Base-by-base conservation (phyloP, 345 rosid species). In the Salix suchowensis region DNA sequence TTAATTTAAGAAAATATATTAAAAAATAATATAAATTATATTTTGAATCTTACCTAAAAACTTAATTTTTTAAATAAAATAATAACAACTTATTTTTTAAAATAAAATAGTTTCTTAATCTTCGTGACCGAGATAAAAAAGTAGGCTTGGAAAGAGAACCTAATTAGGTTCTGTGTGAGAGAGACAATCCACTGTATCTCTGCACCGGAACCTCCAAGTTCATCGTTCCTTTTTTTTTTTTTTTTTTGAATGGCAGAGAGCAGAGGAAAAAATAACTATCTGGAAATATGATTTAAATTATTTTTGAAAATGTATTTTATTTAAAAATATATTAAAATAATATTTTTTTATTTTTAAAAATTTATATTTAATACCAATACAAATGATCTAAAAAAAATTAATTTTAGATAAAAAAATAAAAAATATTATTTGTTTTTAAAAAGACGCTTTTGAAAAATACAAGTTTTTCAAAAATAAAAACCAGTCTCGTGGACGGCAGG, bases 101-200 rank as follows among this genome's bases (percentile, higher is more conserved):
- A 24, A 24, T 24, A 24, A 24, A 24, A 24, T 24, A 24, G 26
- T 32, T 32, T 32, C 0, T 32, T 32, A 32, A 32, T 81, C 82
- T 13, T 13, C 16, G 4, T 12, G 16, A 71, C 72, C 84, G 81
- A 26, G 39, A 4, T 78, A 82, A 15, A n/a, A 73, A 67, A 86
- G 70, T n/a, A 70, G 85, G 84, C 40, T 62, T 68, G 13, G 85
- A 81, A 54, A 85, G 79, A 44, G 86, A 84, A 32, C 88, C 82
- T 14, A 95, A 80, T 3, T 24, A 24, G 24, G 94, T 86, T 14
- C 90, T 86, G 52, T 88, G 88, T 67, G 91, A 90, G 78, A 92
- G 89, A n/a, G 94, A 79, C 46, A 90, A 85, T 5, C 88, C 92
- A 3, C 82, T 82, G 76, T 84, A 88, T 50, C 69, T 84, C 28